phyloP scores from a whole-genome alignment of 228 moss, liverwort and hornwort species.

The Sphagnum fallax region DNA sequence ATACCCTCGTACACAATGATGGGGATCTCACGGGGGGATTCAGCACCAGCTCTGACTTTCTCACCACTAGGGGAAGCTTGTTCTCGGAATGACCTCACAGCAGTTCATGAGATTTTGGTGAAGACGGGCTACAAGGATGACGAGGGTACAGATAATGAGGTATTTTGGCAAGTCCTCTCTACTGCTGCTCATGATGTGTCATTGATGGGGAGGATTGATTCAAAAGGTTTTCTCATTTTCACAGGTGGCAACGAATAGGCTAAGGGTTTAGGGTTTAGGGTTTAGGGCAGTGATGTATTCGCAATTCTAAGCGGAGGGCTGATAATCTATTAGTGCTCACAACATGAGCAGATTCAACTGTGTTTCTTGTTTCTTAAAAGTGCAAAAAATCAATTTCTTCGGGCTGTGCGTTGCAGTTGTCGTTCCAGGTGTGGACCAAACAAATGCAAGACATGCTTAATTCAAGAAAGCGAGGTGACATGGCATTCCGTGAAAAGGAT shows the following conservation, averaged over 20 bases:
- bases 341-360: too few species aligned
- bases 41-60: conserved; percentile 25
- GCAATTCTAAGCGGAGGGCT: too few species aligned
- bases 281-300: too few species aligned
- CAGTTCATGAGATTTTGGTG: conserved; percentile 53
- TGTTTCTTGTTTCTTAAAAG: too few species aligned
- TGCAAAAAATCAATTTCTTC: too few species aligned
- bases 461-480: conserved; percentile 51
- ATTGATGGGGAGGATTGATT: too few species aligned
- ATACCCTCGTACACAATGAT: conserved; percentile 50
- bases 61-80: conserved; percentile 51
- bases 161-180: not conserved
- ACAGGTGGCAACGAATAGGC: too few species aligned
- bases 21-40: conserved; percentile 47
- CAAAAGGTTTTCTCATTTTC: too few species aligned
- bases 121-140: conserved; percentile 54
- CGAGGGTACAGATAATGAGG: conserved; percentile 59
- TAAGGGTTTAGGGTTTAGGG: too few species aligned
- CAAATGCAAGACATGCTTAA: conserved; percentile 69
- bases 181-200: too few species aligned
- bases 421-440: conserved; percentile 64
- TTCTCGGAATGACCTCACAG: conserved; percentile 55
- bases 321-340: too few species aligned
- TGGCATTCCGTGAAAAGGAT: conserved; percentile 60
- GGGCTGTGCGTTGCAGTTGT: conserved; percentile 24